Base-by-base conservation (phyloP, 352 stramenopile species). In the Globisporangium nodosum region DNA sequence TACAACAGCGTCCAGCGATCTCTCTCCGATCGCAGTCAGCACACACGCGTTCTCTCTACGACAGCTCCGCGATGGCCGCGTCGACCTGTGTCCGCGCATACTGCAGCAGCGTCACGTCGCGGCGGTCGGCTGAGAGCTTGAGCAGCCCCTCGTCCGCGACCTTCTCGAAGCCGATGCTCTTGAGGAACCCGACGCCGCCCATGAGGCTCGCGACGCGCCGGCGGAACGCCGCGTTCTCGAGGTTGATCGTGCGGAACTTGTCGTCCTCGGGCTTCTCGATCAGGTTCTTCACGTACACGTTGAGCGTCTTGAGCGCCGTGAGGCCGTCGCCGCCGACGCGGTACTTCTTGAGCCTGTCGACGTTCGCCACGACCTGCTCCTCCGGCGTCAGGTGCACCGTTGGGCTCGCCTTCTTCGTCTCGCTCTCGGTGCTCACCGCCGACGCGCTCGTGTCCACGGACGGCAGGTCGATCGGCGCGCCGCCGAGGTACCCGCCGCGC, bases 241-340 rank as follows among this genome's bases (percentile, higher is more conserved):
- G 52, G 66, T 96, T 97, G 64, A 97, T 96, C 20, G 76, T 85
- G 12, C 85, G 84, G 69, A 96, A 97, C 60, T 97, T 97, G 5
- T 95, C 84, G 49, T 95, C 87, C 2, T 90, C 76, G 0, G 87
- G 85, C 52, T 96, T 95, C 43, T 94, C 81, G 16, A 96, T 33
- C 48, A 96, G 60, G 56, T 96, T 96, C 65, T 85, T 89, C 27
- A 96, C 70, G 59, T 95, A 95, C 63, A 96, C 85, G 46, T 85
- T 78, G 39, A 96, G 60, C 35, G 88, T 94, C 65, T 92, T 92
- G 39, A 96, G 56, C 6, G 84, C 79, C 27, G 83, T 90, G 42
- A 93, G 66, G 3, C 85, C 85, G 56, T 95, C 86, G 45, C 81
- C 84, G 15, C 66, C 89, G 18, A 95, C 85, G 42, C 82, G 82